A percentile compares a stretch with the other conserved stretches of the same genome.
Evolutionary conservation across 2,329 filamentous ascomycete species (phyloP).

Genomic region (Hymenoscyphus occultus): DNA sequence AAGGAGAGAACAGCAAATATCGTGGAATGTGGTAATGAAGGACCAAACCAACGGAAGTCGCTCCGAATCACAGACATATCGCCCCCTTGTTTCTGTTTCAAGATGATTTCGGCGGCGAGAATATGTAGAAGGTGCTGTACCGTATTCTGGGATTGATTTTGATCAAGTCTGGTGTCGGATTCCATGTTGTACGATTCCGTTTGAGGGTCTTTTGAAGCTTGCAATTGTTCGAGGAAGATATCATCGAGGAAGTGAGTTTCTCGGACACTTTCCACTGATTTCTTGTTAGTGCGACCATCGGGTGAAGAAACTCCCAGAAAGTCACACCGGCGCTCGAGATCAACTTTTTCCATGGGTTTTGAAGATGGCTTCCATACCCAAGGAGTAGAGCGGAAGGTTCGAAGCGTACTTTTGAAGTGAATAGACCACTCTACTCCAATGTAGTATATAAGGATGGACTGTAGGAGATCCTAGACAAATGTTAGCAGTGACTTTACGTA

Average conservation of each 20-base stretch:
- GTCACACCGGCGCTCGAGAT: not conserved
- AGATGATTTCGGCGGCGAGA: constrained; percentile 32
- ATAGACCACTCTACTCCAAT: not conserved
- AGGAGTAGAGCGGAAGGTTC: not conserved
- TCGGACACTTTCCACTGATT: not conserved
- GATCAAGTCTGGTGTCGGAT: not conserved
- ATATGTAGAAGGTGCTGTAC: not conserved
- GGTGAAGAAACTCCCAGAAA: not conserved
- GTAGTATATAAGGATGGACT: not conserved
- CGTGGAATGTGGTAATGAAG: constrained; percentile 57
- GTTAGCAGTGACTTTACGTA: not conserved
- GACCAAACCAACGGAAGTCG: constrained; percentile 55
- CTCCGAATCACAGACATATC: constrained; percentile 54
- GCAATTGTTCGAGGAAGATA: not conserved
- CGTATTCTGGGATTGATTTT: not conserved
- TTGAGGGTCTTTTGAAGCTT: not conserved
- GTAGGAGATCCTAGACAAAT: not conserved
- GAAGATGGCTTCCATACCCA: not conserved
- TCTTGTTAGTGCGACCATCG: not conserved
- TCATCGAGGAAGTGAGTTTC: not conserved
- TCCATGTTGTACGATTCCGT: not conserved
- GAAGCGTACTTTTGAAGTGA: not conserved
- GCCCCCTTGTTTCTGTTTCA: constrained; percentile 47
- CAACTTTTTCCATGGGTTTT: not conserved
- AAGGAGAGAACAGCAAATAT: constrained; percentile 56